Evolutionary conservation across 2,329 filamentous ascomycete species (phyloP).

Genomic region (Pseudopithomyces chartarum): DNA sequence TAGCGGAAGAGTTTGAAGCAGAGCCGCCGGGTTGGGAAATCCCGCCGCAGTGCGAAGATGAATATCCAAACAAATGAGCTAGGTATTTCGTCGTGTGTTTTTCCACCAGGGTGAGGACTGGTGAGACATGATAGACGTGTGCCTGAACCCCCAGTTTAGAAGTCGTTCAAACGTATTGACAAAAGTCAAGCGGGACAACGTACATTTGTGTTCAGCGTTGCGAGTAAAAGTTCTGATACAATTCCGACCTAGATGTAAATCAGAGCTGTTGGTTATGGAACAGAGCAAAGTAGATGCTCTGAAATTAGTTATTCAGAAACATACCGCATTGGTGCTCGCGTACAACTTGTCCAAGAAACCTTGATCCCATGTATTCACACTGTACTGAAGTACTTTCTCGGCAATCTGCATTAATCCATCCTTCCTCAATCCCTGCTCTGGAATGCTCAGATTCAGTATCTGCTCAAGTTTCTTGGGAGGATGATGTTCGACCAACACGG

Average conservation of each 20-base stretch:
- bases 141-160: constrained; percentile 53
- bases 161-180: not conserved
- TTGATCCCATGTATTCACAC: constrained; percentile 98
- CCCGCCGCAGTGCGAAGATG: constrained; percentile 65
- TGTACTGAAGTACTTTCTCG: constrained; percentile 75
- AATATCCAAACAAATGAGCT: constrained; percentile 67
- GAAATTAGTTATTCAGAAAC: constrained; percentile 27
- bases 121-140: constrained; percentile 93
- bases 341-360: constrained; percentile 97
- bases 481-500: constrained; percentile 51
- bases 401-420: constrained; percentile 57
- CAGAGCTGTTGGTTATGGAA: not conserved
- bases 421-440: constrained; percentile 45
- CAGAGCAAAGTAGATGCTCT: not conserved
- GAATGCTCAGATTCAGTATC: constrained; percentile 47
- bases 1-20: constrained; percentile 81
- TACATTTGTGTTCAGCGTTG: constrained; percentile 88
- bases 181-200: constrained; percentile 24
- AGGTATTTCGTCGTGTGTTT: constrained; percentile 77
- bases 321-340: constrained; percentile 80
- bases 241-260: constrained; percentile 68
- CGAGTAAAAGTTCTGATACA: constrained; percentile 81
- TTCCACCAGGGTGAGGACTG: constrained; percentile 84
- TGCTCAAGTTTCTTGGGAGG: constrained; percentile 49
- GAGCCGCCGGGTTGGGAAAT: constrained; percentile 80